Percentiles rank a stretch among this genome's conserved stretches.
Evolutionary conservation across 805 yeast genomes (phyloP).

Genomic region (Henningerozyma blattae): DNA sequence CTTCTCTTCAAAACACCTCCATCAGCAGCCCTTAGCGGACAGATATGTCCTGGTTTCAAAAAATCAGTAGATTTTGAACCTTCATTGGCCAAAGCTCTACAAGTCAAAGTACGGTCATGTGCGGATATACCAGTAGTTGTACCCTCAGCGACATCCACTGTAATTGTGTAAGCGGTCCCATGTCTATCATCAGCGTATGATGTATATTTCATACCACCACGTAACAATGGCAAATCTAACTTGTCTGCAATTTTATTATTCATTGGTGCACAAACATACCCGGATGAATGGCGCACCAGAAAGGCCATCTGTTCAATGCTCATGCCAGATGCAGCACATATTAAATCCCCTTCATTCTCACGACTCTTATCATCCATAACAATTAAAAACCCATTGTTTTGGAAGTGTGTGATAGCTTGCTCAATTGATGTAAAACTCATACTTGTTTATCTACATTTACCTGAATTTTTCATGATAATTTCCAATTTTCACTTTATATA

Average conservation of each 20-base stretch:
- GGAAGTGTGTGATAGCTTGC: conserved; percentile 22
- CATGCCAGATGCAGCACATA: conserved; percentile 76
- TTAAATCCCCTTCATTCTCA: conserved; percentile 95
- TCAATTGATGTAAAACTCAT: conserved; percentile 16
- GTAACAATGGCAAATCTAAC: conserved; percentile 71
- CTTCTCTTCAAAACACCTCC: conserved; percentile 72
- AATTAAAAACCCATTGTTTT: conserved; percentile 48
- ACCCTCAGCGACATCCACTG: conserved; percentile 76
- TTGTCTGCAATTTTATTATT: conserved; percentile 66
- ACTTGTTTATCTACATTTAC: no score
- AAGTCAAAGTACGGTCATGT: conserved; percentile 82
- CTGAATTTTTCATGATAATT: no score
- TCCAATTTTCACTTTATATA: no score
- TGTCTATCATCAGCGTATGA: conserved; percentile 59
- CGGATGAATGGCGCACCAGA: conserved; percentile 74
- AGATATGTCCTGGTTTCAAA: conserved; percentile 85
- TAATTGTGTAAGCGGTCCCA: conserved; percentile 93
- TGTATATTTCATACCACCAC: conserved; percentile 16
- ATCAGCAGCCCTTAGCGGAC: conserved; percentile 83
- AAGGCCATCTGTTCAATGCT: conserved; percentile 90
- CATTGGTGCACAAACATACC: conserved; percentile 89
- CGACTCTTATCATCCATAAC: conserved; percentile 97
- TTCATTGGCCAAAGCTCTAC: conserved; percentile 49
- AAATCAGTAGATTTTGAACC: conserved; percentile 49
- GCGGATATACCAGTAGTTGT: conserved; percentile 97